Evolutionary conservation across 2,329 filamentous ascomycete species (phyloP).

Genomic region (Neodidymelliopsis sp.): DNA sequence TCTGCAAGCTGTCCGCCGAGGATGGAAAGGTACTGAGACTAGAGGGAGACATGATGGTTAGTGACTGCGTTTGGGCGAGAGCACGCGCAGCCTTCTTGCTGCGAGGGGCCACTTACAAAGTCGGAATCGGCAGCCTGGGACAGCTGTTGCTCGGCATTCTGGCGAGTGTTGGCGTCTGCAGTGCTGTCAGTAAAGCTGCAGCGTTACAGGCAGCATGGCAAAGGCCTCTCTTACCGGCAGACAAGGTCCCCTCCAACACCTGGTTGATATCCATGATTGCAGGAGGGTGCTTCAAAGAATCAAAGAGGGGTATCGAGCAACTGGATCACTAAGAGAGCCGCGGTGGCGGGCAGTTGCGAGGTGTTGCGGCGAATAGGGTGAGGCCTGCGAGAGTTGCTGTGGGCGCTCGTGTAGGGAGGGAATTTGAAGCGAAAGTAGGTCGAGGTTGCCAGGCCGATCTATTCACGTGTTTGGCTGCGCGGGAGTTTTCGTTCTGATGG

Average conservation of each 20-base stretch:
- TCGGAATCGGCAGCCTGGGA: constrained; percentile 90
- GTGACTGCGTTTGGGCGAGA: constrained; percentile 34
- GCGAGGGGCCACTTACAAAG: constrained; percentile 72
- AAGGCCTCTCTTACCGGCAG: constrained; percentile 73
- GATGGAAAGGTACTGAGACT: constrained; percentile 84
- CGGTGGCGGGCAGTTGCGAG: constrained; percentile 25
- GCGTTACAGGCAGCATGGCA: constrained; percentile 16
- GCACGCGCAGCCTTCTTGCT: constrained; percentile 27
- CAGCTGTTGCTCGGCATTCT: constrained; percentile 92
- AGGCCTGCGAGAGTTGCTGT: constrained; percentile 41
- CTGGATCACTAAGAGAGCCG: constrained; percentile 24
- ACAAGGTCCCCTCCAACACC: constrained; percentile 96
- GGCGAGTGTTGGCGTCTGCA: constrained; percentile 86
- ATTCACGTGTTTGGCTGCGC: constrained; percentile 36
- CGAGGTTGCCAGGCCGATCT: constrained; percentile 47
- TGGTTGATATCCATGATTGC: constrained; percentile 93
- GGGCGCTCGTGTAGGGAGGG: constrained; percentile 44
- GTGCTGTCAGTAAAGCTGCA: constrained; percentile 44
- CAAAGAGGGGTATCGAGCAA: constrained; percentile 35
- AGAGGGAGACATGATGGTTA: constrained; percentile 37
- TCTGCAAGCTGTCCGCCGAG: constrained; percentile 95
- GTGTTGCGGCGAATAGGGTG: constrained; percentile 29
- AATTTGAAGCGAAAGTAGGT: constrained; percentile 49
- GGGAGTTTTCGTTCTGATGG: constrained; percentile 45
- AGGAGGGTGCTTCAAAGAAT: constrained; percentile 37